These are phyloP conservation scores for Scutellaria minor DNA, from an alignment of 257 asterid genomes.

Conservation along the genomic window DNA sequence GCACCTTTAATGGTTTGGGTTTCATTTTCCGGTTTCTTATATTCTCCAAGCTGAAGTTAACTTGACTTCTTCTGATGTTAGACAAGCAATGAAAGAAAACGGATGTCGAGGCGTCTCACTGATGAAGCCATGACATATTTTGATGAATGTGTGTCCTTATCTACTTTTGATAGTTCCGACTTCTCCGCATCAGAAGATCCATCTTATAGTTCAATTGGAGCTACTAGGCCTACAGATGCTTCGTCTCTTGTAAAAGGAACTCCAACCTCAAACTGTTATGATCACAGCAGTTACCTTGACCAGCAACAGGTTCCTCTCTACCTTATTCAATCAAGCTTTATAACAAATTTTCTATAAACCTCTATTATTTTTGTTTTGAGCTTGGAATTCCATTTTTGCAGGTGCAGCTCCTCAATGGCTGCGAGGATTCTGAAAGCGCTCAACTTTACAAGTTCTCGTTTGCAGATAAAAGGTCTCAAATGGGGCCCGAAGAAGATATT, in stretches of 20 bases:
- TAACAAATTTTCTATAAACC: no score
- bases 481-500: conserved; percentile 46
- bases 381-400: no score
- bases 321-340: conserved; percentile 18
- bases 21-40: not conserved
- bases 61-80: conserved; percentile 42
- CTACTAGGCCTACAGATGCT: conserved; percentile 28
- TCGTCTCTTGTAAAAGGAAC: conserved; percentile 47
- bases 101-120: conserved; percentile 74
- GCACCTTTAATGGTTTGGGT: not conserved
- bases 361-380: no score
- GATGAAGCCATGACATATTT: conserved; percentile 93
- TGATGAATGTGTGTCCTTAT: conserved; percentile 90
- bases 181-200: conserved; percentile 94
- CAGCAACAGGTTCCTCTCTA: conserved; percentile 54
- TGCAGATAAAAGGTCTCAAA: conserved; percentile 41
- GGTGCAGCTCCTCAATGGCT: conserved; percentile 32
- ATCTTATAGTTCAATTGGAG: conserved; percentile 48
- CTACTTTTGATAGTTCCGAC: conserved; percentile 95
- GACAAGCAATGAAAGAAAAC: conserved; percentile 84
- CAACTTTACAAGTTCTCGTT: conserved; percentile 50
- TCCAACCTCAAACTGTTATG: conserved; percentile 39
- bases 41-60: conserved; percentile 30
- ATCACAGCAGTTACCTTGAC: conserved; percentile 39
- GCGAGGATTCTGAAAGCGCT: conserved; percentile 44